Base-by-base conservation (phyloP, 192 early-diverging fungal genomes). In the Entophlyctis luteolus region DNA sequence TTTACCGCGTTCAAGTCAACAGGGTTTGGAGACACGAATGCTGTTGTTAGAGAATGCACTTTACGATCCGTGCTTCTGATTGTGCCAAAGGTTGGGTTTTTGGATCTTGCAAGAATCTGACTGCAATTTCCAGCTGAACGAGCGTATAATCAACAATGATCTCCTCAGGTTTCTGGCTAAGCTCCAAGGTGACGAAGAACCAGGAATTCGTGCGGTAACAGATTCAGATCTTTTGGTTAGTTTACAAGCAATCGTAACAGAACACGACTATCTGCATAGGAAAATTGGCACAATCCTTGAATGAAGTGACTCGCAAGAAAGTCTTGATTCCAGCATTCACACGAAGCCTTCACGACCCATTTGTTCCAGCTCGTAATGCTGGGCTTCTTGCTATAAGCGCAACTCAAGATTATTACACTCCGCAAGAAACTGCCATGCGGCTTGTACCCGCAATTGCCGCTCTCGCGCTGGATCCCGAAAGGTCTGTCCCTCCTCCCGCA, bases 251-350 rank as follows among this genome's bases (percentile, higher is more conserved):
- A 29, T 16, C 4, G 20, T 36, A 31, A 28, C 47, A 77, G 72
- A 98, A 98, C 72, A 89, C 95, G 18, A 91, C 93, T 16, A 91
- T 98, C 38, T 97, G 94, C 67, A 72, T 98, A 16, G 94, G 92
- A n/a, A 96, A 97, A 72, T 84, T 97, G 37, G 87, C 87, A 52
- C 86, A 88, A 14, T 67, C 91, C 48, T 73, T 98, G 33, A 91
- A 70, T 60, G 89, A 91, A 18, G 53, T 77, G 18, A 94, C 91
- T 3, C 84, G 87, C 18, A 87, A 86, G 47, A 88, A 90, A 66
- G 83, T 94, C 8, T 74, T 98, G 1, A 84, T 88, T 1, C 89
- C 92, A 4, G 92, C 94, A 4, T 91, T 97, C 49, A 76, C 88
- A 25, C 79, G 93, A 18, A 85, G 89, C 23, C 71, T 97, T 23